phyloP scores from a whole-genome alignment of 2,329 filamentous ascomycete genomes.

The Arachnomyces sp. region DNA sequence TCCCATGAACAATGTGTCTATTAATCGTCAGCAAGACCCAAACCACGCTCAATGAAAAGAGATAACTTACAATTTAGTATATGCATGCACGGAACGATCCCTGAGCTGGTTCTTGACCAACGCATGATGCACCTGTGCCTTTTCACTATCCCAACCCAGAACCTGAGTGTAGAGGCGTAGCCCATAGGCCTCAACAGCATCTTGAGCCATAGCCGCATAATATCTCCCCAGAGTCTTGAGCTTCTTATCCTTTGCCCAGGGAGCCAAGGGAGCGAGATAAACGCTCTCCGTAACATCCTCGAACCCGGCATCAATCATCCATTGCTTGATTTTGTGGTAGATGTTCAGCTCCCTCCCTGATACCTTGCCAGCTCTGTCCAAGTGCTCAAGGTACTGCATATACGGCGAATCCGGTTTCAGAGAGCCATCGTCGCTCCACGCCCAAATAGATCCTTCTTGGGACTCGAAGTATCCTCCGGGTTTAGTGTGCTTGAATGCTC shows the following conservation, averaged over 20 bases:
- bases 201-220: constrained; percentile 14
- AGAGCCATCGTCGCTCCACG: constrained; percentile 15
- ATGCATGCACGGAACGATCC: no score
- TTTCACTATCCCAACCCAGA: no score
- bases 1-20: no score
- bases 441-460: constrained; percentile 20
- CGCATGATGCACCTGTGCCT: no score
- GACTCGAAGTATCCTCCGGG: constrained; percentile 25
- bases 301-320: constrained; percentile 26
- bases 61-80: no score
- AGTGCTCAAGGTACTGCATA: constrained; percentile 17
- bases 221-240: constrained; percentile 43
- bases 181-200: constrained; percentile 18
- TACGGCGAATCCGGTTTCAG: constrained; percentile 11
- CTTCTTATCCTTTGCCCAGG: constrained; percentile 37
- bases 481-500: constrained; percentile 17
- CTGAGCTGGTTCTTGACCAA: no score
- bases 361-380: constrained; percentile 15
- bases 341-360: constrained; percentile 20
- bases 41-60: no score
- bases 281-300: constrained; percentile 22
- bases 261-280: constrained; percentile 28
- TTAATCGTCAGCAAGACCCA: no score
- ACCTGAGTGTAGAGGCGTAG: constrained; percentile 19
- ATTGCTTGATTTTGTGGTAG: constrained; percentile 17